Evolutionary conservation across 768 basidiomycete genomes (phyloP).

Genomic region (Suillus plorans): DNA sequence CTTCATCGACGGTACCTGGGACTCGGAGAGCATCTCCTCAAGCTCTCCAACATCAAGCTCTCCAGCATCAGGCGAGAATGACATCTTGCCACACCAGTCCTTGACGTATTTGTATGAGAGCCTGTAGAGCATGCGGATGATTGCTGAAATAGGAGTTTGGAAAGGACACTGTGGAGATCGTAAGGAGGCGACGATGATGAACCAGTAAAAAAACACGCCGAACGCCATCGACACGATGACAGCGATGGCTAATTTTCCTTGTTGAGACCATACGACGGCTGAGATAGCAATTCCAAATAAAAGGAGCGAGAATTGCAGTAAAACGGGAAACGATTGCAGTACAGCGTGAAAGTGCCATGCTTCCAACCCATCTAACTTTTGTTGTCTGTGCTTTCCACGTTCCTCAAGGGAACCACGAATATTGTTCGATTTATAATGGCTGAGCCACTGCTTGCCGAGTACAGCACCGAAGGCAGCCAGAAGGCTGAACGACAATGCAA

Average conservation of each 20-base stretch:
- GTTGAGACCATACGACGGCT: slow-evolving; percentile 2
- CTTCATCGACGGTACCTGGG: slow-evolving; percentile 5
- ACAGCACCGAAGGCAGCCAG: slow-evolving; percentile 23
- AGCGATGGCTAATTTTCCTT: not conserved
- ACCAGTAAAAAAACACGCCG: not conserved
- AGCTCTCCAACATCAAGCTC: not conserved
- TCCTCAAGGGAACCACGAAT: slow-evolving; percentile 8
- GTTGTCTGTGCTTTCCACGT: slow-evolving; percentile 1
- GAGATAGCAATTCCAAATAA: slow-evolving; percentile 1
- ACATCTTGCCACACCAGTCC: not conserved
- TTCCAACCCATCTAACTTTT: not conserved
- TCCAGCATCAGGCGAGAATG: not conserved
- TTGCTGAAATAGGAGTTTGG: not conserved
- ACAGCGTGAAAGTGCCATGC: not conserved
- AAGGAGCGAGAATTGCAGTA: slow-evolving; percentile 12
- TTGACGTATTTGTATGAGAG: not conserved
- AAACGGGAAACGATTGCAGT: slow-evolving; percentile 2
- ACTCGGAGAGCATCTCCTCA: not conserved
- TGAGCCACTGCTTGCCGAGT: slow-evolving; percentile 17
- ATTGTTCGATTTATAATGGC: slow-evolving; percentile 12
- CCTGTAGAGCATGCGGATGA: not conserved
- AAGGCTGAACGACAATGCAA: slow-evolving; percentile 20
- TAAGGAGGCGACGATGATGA: not conserved
- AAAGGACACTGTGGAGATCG: not conserved
- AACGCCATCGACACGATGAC: slow-evolving; percentile 1